Evolutionary conservation across 2,329 filamentous ascomycete species (phyloP).

Genomic region (Scedosporium aurantiacum): DNA sequence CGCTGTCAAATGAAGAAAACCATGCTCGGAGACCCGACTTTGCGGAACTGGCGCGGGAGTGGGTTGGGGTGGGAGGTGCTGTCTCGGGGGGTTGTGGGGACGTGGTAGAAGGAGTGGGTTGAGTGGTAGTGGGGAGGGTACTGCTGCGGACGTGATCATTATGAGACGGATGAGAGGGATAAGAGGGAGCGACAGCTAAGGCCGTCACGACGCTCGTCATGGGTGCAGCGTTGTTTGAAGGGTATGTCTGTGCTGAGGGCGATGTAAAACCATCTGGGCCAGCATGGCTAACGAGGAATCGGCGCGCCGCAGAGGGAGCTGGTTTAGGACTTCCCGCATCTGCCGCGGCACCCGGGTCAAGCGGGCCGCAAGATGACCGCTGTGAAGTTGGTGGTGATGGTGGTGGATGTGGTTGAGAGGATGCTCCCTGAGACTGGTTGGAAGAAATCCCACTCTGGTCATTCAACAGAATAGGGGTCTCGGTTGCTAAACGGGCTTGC

Average conservation of each 20-base stretch:
- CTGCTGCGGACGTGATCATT: conserved; percentile 34
- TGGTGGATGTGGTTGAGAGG: conserved; percentile 8
- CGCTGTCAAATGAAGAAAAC: conserved; percentile 54
- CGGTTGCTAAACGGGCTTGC: background rate
- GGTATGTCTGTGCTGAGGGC: background rate
- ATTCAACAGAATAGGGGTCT: background rate
- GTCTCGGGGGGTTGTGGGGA: conserved; percentile 39
- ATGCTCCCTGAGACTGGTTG: background rate
- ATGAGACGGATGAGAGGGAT: conserved; percentile 49
- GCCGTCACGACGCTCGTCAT: conserved; percentile 48
- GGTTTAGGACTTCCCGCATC: conserved; percentile 16
- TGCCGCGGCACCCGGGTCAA: conserved; percentile 16
- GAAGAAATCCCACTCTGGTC: background rate
- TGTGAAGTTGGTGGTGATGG: conserved; percentile 13
- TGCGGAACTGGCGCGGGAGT: conserved; percentile 25
- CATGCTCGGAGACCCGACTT: conserved; percentile 22
- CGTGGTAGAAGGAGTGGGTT: conserved; percentile 12
- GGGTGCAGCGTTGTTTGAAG: conserved; percentile 3
- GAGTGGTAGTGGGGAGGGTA: conserved; percentile 6
- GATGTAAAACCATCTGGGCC: background rate
- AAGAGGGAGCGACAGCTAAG: conserved; percentile 51
- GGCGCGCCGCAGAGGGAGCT: background rate
- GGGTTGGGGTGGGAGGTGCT: conserved; percentile 25
- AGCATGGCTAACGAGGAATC: conserved; percentile 5
- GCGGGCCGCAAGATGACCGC: conserved; percentile 11